These are phyloP conservation scores for Sabuloglossum arenarium DNA, from an alignment of 495 filamentous ascomycete species.

Conservation along the genomic window DNA sequence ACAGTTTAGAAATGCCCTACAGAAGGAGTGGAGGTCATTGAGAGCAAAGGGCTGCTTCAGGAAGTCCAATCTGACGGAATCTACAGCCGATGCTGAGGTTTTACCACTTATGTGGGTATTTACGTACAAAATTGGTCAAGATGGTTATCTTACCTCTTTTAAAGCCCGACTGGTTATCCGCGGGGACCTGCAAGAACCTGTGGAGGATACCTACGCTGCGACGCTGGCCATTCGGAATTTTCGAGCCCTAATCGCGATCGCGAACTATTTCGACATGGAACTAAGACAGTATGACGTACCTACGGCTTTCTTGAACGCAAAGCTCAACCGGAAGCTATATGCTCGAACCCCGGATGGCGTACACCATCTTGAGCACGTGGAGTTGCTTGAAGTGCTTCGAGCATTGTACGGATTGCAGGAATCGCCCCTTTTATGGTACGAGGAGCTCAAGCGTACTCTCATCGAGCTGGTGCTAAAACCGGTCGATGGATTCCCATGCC, in stretches of 20 bases:
- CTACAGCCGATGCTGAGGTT: not conserved
- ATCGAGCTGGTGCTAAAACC: no score
- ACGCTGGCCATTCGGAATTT: conserved; percentile 4
- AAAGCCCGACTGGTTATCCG: conserved; percentile 6
- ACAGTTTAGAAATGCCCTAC: not conserved
- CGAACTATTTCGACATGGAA: no score
- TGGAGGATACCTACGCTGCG: conserved; percentile 6
- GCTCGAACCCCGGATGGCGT: no score
- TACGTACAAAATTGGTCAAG: conserved; percentile 8
- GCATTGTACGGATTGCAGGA: no score
- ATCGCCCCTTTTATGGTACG: no score
- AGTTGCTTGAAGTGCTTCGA: no score
- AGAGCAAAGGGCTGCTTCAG: not conserved
- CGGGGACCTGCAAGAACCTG: conserved; percentile 8
- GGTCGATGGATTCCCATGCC: no score
- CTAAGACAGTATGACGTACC: no score
- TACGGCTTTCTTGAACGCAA: no score
- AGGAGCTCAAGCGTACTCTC: no score
- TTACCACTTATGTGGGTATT: conserved; percentile 9
- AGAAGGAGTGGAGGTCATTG: not conserved
- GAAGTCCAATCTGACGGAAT: not conserved
- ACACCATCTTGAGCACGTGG: no score
- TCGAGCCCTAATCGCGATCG: not conserved
- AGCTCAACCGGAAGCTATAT: no score
- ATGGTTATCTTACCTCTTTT: conserved; percentile 4